Percentiles rank a stretch among this genome's conserved stretches.
Conservation (phyloP, 2,329 filamentous ascomycete species). For the Colletotrichum sp. region DNA sequence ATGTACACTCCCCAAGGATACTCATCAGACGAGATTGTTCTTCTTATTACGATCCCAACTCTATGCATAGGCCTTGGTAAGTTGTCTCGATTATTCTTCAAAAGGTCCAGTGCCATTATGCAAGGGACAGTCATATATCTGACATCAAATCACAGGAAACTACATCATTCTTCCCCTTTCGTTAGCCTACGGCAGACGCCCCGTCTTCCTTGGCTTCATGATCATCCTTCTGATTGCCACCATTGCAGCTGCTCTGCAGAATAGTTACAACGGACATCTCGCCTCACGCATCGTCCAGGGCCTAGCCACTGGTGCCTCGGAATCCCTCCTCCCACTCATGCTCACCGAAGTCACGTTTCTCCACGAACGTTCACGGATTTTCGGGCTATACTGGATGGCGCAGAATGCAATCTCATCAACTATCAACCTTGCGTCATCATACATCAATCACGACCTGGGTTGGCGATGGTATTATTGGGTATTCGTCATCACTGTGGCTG, state of each 20-base stretch:
- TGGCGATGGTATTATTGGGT: conserved; percentile 50
- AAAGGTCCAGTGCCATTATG: background rate
- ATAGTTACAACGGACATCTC: conserved; percentile 39
- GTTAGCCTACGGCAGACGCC: conserved; percentile 41
- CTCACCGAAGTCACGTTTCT: conserved; percentile 44
- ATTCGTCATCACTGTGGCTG: conserved; percentile 36
- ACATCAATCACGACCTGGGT: conserved; percentile 36
- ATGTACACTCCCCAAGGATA: conserved; percentile 32
- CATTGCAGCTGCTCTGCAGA: conserved; percentile 36
- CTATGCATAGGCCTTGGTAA: conserved; percentile 41
- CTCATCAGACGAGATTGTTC: conserved; percentile 30
- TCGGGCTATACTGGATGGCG: conserved; percentile 42
- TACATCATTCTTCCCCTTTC: conserved; percentile 43
- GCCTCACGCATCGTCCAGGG: conserved; percentile 39
- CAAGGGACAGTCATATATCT: background rate
- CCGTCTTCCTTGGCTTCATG: conserved; percentile 36
- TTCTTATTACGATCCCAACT: conserved; percentile 40
- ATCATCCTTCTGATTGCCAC: conserved; percentile 35
- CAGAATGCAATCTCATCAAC: conserved; percentile 38
- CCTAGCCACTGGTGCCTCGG: conserved; percentile 41
- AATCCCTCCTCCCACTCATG: conserved; percentile 43
- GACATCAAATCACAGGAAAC: conserved; percentile 21
- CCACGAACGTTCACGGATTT: conserved; percentile 39
- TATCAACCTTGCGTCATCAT: conserved; percentile 38
- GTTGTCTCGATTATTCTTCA: background rate